phyloP scores from a whole-genome alignment of 2,329 filamentous ascomycete species.

The Ophiostoma sp. region DNA sequence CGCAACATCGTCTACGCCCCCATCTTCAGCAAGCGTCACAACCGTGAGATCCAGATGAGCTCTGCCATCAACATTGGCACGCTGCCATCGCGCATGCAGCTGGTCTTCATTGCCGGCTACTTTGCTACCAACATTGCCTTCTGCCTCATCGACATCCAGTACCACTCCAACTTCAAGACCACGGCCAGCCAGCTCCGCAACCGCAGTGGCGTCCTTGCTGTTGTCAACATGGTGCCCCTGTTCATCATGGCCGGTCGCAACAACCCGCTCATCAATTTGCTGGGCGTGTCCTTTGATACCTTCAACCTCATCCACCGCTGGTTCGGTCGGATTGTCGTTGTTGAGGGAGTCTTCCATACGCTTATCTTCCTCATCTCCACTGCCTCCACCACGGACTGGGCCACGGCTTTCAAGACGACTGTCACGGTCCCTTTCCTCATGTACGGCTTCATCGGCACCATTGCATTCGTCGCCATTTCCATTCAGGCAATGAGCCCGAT shows the following conservation, averaged over 20 bases:
- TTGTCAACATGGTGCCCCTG: constrained; percentile 72
- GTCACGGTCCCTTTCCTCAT: constrained; percentile 45
- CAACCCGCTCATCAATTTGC: constrained; percentile 67
- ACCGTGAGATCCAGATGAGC: constrained; percentile 61
- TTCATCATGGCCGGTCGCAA: constrained; percentile 71
- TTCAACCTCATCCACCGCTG: constrained; percentile 78
- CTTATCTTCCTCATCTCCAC: constrained; percentile 51
- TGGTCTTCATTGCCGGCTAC: constrained; percentile 62
- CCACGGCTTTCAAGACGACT: constrained; percentile 34
- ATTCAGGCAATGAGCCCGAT: constrained; percentile 66
- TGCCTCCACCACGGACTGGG: constrained; percentile 45
- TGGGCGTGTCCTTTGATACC: constrained; percentile 73
- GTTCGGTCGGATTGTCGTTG: constrained; percentile 68
- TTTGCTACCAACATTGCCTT: constrained; percentile 70
- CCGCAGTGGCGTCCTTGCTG: constrained; percentile 62
- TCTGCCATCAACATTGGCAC: constrained; percentile 60
- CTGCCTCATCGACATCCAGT: constrained; percentile 63
- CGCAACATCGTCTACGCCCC: constrained; percentile 65
- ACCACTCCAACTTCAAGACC: constrained; percentile 41
- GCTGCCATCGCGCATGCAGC: constrained; percentile 72
- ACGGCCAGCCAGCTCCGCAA: constrained; percentile 54
- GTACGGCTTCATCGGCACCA: constrained; percentile 58
- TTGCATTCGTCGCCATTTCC: constrained; percentile 56
- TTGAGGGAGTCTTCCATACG: constrained; percentile 63
- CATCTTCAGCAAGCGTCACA: constrained; percentile 68